These are phyloP conservation scores for Actinomucor elegans DNA, from an alignment of 371 early-diverging fungal species.

Conservation along the genomic window DNA sequence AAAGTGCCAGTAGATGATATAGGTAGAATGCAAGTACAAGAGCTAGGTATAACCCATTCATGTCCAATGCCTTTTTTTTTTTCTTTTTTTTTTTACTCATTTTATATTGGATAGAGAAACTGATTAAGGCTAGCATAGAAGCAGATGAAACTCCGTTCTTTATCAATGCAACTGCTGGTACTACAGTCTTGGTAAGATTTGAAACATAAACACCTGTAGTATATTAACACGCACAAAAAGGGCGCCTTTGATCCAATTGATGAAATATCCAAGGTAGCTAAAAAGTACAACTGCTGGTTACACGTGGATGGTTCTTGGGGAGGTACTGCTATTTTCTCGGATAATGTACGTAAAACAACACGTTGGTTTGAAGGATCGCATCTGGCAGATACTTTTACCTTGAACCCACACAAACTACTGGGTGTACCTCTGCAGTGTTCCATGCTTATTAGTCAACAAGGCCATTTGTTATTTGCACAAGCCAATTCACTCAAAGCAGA, in stretches of 20 bases:
- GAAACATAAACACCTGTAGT: not conserved
- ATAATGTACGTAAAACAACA: constrained; percentile 30
- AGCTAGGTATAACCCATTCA: constrained; percentile 45
- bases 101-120: constrained; percentile 33
- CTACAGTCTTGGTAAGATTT: constrained; percentile 70
- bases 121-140: constrained; percentile 46
- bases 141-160: constrained; percentile 70
- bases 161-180: constrained; percentile 85
- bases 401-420: constrained; percentile 88
- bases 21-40: constrained; percentile 67
- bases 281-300: constrained; percentile 73
- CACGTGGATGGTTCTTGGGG: constrained; percentile 90
- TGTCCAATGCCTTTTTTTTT: not conserved
- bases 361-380: constrained; percentile 57
- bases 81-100: not conserved
- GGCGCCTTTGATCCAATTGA: constrained; percentile 82
- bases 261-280: constrained; percentile 58
- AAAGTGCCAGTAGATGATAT: constrained; percentile 64
- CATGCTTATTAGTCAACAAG: constrained; percentile 63
- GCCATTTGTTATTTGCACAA: constrained; percentile 46
- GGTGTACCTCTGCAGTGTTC: constrained; percentile 87
- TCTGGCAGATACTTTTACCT: constrained; percentile 70
- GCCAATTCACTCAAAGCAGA: constrained; percentile 67
- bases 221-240: not conserved
- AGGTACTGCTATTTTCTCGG: constrained; percentile 70